These are phyloP conservation scores for Casuarina cunninghamiana DNA, from an alignment of 306 rosid species.

Conservation along the genomic window DNA sequence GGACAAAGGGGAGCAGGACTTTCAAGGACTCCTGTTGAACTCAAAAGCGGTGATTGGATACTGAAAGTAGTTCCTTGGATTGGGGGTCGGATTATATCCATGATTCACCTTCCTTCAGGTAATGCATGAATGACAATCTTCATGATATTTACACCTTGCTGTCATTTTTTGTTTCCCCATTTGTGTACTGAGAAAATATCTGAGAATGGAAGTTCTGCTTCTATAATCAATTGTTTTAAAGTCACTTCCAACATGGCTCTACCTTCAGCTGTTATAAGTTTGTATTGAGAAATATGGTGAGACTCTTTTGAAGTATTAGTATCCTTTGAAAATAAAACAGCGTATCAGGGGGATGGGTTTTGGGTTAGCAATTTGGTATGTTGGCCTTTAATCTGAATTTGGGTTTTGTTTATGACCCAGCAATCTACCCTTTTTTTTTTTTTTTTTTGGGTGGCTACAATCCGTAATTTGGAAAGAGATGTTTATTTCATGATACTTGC, in stretches of 20 bases:
- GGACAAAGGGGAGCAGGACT: conserved; percentile 63
- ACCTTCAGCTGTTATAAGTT: neutral
- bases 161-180: too few relatives aligned
- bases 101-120: conserved; percentile 86
- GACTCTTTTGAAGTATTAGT: neutral
- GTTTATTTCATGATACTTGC: neutral
- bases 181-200: neutral
- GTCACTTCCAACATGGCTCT: neutral
- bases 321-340: neutral
- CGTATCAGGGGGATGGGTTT: neutral
- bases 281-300: neutral
- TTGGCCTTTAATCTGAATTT: neutral
- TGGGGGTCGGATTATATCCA: conserved; percentile 92
- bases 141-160: neutral
- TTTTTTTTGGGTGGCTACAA: neutral
- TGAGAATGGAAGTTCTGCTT: neutral
- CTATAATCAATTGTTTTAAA: neutral
- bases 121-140: conserved; percentile 12
- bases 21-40: conserved; percentile 67
- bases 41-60: conserved; percentile 72
- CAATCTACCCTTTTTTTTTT: too few relatives aligned
- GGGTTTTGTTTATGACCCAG: neutral
- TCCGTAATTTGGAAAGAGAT: neutral
- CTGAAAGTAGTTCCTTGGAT: conserved; percentile 86
- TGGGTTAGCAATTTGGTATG: too few relatives aligned